phyloP scores from a whole-genome alignment of 345 rosid species.

The Euclidium syriacum region DNA sequence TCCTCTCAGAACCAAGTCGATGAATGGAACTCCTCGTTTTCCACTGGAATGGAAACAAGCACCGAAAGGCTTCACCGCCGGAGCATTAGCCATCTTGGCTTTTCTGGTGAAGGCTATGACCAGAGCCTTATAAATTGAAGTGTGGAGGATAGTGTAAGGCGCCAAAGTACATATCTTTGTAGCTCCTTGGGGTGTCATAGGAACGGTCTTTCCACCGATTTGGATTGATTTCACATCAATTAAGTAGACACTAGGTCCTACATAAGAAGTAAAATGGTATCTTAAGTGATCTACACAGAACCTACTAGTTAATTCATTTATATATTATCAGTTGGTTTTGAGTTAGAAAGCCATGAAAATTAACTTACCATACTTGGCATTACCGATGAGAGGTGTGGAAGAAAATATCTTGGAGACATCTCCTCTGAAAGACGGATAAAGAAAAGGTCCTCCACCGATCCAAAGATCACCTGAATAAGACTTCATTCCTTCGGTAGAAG shows the following conservation, averaged over 20 bases:
- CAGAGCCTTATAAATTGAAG: conserved; percentile 29
- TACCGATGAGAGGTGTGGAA: conserved; percentile 15
- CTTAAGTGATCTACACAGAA: no score
- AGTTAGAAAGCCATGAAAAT: no score
- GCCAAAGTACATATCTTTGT: conserved; percentile 26
- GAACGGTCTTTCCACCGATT: conserved; percentile 5
- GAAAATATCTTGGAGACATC: conserved; percentile 14
- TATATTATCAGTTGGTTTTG: no score
- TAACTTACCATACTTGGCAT: no score
- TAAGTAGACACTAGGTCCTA: conserved; percentile 19
- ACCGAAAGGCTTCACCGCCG: conserved; percentile 21
- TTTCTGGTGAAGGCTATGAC: neutral
- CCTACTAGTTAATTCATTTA: no score
- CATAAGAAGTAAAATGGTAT: no score
- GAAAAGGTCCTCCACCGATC: conserved; percentile 11
- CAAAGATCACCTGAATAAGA: neutral
- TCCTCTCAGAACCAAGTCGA: conserved; percentile 18
- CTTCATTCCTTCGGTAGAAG: conserved; percentile 11
- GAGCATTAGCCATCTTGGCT: neutral
- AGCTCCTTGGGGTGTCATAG: no score
- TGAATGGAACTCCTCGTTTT: conserved; percentile 17
- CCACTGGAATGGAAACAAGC: conserved; percentile 23
- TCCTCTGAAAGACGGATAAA: neutral
- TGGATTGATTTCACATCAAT: conserved; percentile 27
- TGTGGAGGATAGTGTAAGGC: conserved; percentile 30